These are phyloP conservation scores for Nannizziopsis arthrosporioides DNA, from an alignment of 2,329 filamentous ascomycete genomes.

Conservation along the genomic window DNA sequence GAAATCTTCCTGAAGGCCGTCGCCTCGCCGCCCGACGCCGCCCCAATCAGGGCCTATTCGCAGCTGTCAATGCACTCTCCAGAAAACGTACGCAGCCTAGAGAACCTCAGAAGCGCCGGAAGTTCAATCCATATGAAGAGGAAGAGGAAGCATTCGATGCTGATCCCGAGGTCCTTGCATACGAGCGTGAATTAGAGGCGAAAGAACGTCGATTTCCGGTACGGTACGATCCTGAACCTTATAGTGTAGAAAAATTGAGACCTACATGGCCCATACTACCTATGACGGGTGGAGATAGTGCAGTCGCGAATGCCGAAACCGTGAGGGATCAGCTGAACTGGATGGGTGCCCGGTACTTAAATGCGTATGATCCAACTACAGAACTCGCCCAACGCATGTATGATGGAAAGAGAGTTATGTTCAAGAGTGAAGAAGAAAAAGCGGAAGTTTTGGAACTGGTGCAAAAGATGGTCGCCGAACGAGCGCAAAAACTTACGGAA, in stretches of 20 bases:
- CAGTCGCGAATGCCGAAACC: constrained; percentile 19
- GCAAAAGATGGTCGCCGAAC: constrained; percentile 25
- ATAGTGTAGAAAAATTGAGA: constrained; percentile 24
- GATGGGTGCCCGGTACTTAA: constrained; percentile 26
- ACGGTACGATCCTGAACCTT: constrained; percentile 27
- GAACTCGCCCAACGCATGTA: constrained; percentile 30
- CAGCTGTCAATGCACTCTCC: constrained; percentile 3
- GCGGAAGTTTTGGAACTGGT: constrained; percentile 26
- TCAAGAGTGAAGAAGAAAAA: constrained; percentile 29
- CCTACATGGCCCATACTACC: constrained; percentile 33
- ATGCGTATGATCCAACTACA: constrained; percentile 27
- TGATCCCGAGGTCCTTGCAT: constrained; percentile 21
- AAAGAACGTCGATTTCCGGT: constrained; percentile 23
- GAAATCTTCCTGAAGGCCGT: constrained; percentile 4
- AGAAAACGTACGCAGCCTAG: background rate
- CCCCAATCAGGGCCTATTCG: background rate
- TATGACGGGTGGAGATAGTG: constrained; percentile 17
- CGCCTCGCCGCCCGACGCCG: background rate
- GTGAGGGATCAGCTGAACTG: constrained; percentile 27
- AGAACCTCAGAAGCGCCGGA: background rate
- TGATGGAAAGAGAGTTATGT: constrained; percentile 29
- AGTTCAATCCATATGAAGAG: background rate
- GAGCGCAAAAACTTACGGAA: constrained; percentile 27
- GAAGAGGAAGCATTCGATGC: background rate
- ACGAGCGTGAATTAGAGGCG: constrained; percentile 23